Base-by-base conservation (phyloP, 176 grass and related monocot species). In the Ensete ventricosum region DNA sequence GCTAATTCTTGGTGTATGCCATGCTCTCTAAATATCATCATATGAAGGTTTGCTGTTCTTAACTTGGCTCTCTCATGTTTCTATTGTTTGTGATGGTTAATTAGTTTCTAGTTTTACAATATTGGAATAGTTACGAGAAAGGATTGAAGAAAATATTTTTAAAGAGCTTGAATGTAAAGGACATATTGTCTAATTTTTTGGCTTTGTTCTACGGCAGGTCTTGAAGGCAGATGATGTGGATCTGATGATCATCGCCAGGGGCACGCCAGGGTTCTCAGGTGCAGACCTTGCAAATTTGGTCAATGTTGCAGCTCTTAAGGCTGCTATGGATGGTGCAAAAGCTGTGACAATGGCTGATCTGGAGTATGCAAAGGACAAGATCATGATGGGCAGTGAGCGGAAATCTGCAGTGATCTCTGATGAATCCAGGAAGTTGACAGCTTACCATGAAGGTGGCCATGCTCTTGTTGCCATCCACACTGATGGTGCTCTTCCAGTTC, bases 201-300 rank as follows among this genome's bases (percentile, higher is more conserved):
- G 49, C 67, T 25, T 63, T 50, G 53, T 25, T 73, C 43, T 76
- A 71, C 48, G 75, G 67, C 74, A 88, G 91, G 83, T 96, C 24
- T 77, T 96, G 65, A 96, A 84, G 80, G 86, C 79, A 0, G 81
- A 96, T 50, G 89, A 96, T 82, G 92, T 96, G 43, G 89, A 92
- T 78, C 84, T 96, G 80, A 96, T 85, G 82, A 85, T 83, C 73
- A 92, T 96, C 53, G 92, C 92, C n/a, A 87, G 89, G 74, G 89
- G 92, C 81, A 96, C 92, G 53, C 92, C 92, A 0, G 89, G 92
- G 67, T 96, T 96, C 83, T 89, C 89, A 27, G 92, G 92, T 74
- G 92, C 92, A 9, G 93, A 96, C 71, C 87, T 96, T 80, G 93
- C 93, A 63, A 96, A 96, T 71, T 74, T 96, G 73, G 85, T 96